A percentile compares a stretch with the other conserved stretches of the same genome.
These are phyloP conservation scores for Ramularia collo-cygni DNA, from an alignment of 2,329 filamentous ascomycete species.

Conservation along the genomic window DNA sequence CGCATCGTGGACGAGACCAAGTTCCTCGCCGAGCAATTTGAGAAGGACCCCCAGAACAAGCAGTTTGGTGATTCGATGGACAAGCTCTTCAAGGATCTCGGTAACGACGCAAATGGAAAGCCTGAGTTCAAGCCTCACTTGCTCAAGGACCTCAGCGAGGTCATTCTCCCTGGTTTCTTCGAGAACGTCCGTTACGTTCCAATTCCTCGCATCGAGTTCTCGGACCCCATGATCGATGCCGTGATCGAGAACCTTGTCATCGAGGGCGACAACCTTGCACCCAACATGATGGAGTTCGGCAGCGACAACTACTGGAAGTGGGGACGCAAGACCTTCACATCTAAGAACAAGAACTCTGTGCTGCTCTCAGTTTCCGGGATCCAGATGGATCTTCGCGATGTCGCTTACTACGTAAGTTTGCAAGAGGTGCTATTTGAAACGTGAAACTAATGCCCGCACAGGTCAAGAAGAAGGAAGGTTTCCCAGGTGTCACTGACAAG, in stretches of 20 bases:
- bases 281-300: conserved; percentile 80
- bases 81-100: conserved; percentile 86
- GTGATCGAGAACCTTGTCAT: conserved; percentile 92
- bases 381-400: conserved; percentile 82
- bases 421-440: too few relatives aligned
- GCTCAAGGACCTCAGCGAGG: conserved; percentile 76
- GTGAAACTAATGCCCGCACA: too few relatives aligned
- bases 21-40: conserved; percentile 83
- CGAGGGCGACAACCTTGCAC: conserved; percentile 94
- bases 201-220: conserved; percentile 88
- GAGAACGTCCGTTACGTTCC: conserved; percentile 85
- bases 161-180: conserved; percentile 76
- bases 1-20: conserved; percentile 83
- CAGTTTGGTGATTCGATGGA: conserved; percentile 67
- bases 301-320: conserved; percentile 93
- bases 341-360: conserved; percentile 74
- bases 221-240: conserved; percentile 74
- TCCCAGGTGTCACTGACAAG: conserved; percentile 78
- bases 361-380: conserved; percentile 83
- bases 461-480: conserved; percentile 86
- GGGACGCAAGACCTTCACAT: conserved; percentile 81
- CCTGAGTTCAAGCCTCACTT: conserved; percentile 87
- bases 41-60: conserved; percentile 79
- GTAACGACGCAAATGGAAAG: conserved; percentile 78
- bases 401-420: conserved; percentile 72